Percentiles rank a stretch among this genome's conserved stretches.
Evolutionary conservation across 768 basidiomycete genomes (phyloP).

Genomic region (Amyloporia xantha): DNA sequence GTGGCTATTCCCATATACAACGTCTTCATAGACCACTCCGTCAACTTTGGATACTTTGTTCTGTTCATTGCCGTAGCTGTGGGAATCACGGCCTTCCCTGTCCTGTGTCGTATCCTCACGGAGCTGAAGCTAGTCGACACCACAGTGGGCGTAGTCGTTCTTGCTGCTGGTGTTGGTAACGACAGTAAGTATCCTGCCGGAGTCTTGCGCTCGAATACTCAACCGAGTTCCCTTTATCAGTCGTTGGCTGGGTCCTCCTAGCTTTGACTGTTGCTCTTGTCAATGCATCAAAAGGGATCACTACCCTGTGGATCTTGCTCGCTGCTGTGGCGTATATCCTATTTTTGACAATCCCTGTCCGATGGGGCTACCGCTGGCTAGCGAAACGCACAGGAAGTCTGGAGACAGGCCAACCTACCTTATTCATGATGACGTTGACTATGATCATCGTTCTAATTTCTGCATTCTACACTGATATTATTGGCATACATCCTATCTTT

Average conservation of each 20-base stretch:
- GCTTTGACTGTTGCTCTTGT: conserved; percentile 81
- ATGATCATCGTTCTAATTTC: conserved; percentile 67
- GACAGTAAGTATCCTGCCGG: conserved; percentile 42
- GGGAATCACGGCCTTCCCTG: conserved; percentile 78
- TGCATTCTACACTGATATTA: conserved; percentile 83
- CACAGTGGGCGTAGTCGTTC: conserved; percentile 73
- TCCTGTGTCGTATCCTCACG: conserved; percentile 78
- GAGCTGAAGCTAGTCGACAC: conserved; percentile 79
- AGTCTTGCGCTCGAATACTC: background rate
- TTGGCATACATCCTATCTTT: conserved; percentile 71
- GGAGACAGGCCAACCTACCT: conserved; percentile 64
- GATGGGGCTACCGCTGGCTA: conserved; percentile 60
- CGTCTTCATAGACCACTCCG: conserved; percentile 48
- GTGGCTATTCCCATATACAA: conserved; percentile 68
- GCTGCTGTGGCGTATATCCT: conserved; percentile 57
- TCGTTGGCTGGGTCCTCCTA: conserved; percentile 76
- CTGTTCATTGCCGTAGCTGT: conserved; percentile 82
- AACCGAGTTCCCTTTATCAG: conserved; percentile 3
- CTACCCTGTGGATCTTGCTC: conserved; percentile 78
- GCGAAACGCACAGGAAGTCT: conserved; percentile 62
- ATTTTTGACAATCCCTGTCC: conserved; percentile 58
- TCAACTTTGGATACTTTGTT: conserved; percentile 76
- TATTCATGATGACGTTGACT: conserved; percentile 73
- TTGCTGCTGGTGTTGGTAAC: conserved; percentile 76
- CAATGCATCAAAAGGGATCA: conserved; percentile 66